phyloP scores from a whole-genome alignment of 2,329 filamentous ascomycete genomes.

The Aspergillus ruber region DNA sequence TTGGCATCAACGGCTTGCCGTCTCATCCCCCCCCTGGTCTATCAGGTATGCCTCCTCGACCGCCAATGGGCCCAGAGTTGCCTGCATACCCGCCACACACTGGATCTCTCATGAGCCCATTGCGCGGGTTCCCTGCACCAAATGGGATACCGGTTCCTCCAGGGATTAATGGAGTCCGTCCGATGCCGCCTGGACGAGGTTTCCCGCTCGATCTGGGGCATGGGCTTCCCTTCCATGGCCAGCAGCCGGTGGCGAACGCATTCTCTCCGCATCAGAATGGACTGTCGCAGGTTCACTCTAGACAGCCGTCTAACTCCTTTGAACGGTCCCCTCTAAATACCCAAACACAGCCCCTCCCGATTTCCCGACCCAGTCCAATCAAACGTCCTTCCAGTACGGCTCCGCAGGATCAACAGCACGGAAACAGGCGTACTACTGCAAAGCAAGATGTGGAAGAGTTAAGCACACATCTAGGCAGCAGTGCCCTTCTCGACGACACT shows the following conservation, averaged over 20 bases:
- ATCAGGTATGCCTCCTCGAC: constrained; percentile 47
- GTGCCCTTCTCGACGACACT: constrained; percentile 71
- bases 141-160: constrained; percentile 52
- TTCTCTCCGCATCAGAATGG: constrained; percentile 31
- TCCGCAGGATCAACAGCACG: constrained; percentile 43
- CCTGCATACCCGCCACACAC: constrained; percentile 50
- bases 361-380: constrained; percentile 78
- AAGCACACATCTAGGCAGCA: constrained; percentile 79
- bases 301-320: constrained; percentile 65
- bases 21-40: constrained; percentile 49
- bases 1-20: constrained; percentile 47
- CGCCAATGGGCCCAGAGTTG: constrained; percentile 46
- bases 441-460: constrained; percentile 62
- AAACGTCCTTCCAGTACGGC: constrained; percentile 72
- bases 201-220: constrained; percentile 45
- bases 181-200: constrained; percentile 51
- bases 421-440: constrained; percentile 34
- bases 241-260: constrained; percentile 37
- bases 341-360: constrained; percentile 59
- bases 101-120: constrained; percentile 48
- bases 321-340: constrained; percentile 55
- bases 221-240: constrained; percentile 35
- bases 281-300: constrained; percentile 57
- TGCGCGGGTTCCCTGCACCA: constrained; percentile 47
- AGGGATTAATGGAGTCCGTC: constrained; percentile 55